Base-by-base conservation (phyloP, 306 rosid genomes). In the Oxytropis ochrocephala region DNA sequence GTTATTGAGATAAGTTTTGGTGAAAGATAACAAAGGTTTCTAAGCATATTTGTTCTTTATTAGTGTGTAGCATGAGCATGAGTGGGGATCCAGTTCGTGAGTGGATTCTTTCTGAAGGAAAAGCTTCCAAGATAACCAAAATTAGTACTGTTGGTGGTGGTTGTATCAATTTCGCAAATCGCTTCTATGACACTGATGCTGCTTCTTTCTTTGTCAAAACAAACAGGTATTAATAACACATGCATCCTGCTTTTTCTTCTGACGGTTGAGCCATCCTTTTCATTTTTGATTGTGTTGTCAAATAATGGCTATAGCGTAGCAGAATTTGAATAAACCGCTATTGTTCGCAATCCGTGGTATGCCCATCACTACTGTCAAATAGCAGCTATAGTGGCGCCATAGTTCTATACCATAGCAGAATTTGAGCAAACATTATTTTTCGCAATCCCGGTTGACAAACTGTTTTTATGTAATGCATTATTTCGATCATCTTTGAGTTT, bases 121-220 rank as follows among this genome's bases (percentile, higher is more conserved):
- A 88, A 53, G 97, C 97, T 47, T 76, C 90, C 27, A 74, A 87
- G 70, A 88, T 93, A 78, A 90, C 84, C 54, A 81, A 74, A 67
- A 90, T 90, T 53, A 82, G 85, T 74, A 84, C 98, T 12, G 81
- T 93, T 50, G 98, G 98, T 18, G 97, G 98, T 12, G 98, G 97
- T 35, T 93, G 98, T 81, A 93, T 93, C 72, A 93, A 88, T 79
- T 82, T 77, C 5, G 97, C 96, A 14, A 82, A 16, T 79, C 92
- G 96, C 69, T n/a, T n/a, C n/a, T 86, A 90, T 60, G 94, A 88
- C 76, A 90, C 97, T 11, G 96, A 90, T 70, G 80, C 84, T 8
- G 94, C 85, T 69, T 86, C 92, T 38, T 90, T 90, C 83, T 93
- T 90, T 78, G 98, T 90, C n/a, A 90, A 93, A 83, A 90, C 92